These are phyloP conservation scores for Aschersonia sp. DNA, from an alignment of 2,329 filamentous ascomycete genomes.

Conservation along the genomic window DNA sequence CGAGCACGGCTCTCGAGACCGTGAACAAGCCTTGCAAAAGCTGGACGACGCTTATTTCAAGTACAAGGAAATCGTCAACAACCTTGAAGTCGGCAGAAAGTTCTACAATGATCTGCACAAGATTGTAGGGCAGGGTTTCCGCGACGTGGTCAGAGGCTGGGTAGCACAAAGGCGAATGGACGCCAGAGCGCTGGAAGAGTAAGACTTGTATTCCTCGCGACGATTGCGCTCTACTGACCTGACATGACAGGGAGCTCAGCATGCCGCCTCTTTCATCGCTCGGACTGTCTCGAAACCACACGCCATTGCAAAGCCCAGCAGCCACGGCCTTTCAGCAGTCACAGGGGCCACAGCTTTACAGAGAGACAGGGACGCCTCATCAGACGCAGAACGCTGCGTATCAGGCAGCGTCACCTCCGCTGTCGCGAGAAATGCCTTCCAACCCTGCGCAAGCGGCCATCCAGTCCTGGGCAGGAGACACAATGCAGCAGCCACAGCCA, in stretches of 20 bases:
- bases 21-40: slow-evolving; percentile 74
- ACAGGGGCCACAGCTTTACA: slow-evolving; percentile 7
- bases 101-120: slow-evolving; percentile 95
- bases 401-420: slow-evolving; percentile 8
- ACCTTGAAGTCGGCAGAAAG: slow-evolving; percentile 80
- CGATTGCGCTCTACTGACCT: background rate
- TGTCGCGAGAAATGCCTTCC: slow-evolving; percentile 13
- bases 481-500: slow-evolving; percentile 40
- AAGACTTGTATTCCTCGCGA: slow-evolving; percentile 15
- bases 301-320: slow-evolving; percentile 1
- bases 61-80: slow-evolving; percentile 90
- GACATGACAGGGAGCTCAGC: slow-evolving; percentile 27
- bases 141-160: slow-evolving; percentile 65
- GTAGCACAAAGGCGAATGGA: slow-evolving; percentile 70
- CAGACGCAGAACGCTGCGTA: slow-evolving; percentile 3
- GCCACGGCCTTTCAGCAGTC: slow-evolving; percentile 4
- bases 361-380: slow-evolving; percentile 2
- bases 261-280: slow-evolving; percentile 36
- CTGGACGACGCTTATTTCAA: slow-evolving; percentile 87
- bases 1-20: slow-evolving; percentile 49
- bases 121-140: slow-evolving; percentile 66
- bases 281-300: slow-evolving; percentile 17
- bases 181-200: slow-evolving; percentile 66
- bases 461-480: slow-evolving; percentile 43
- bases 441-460: slow-evolving; percentile 33